A percentile compares a stretch with the other conserved stretches of the same genome.
phyloP scores from a whole-genome alignment of 495 filamentous ascomycete genomes.

The Oleoguttula mirabilis region DNA sequence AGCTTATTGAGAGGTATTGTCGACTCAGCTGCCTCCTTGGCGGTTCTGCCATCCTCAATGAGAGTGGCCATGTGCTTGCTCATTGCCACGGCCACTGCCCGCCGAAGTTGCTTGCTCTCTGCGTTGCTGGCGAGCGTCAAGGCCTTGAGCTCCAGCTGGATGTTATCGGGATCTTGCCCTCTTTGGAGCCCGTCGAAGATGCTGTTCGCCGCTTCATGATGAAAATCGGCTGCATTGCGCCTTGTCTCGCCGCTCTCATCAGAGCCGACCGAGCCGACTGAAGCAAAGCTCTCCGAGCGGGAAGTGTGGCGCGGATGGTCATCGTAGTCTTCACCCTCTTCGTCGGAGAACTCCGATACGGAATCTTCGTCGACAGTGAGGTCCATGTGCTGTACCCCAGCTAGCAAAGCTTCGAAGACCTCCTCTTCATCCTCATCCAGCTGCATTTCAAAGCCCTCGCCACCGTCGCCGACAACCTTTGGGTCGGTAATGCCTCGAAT shows the following conservation, averaged over 20 bases:
- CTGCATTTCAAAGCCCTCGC: constrained; percentile 41
- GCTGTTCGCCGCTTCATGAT: constrained; percentile 73
- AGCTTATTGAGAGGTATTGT: constrained; percentile 45
- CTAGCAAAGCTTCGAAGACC: constrained; percentile 4
- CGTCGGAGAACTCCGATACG: constrained; percentile 55
- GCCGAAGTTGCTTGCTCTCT: constrained; percentile 73
- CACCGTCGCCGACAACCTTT: constrained; percentile 42
- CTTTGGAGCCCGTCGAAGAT: constrained; percentile 70
- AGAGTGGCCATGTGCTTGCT: constrained; percentile 68
- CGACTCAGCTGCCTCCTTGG: constrained; percentile 52
- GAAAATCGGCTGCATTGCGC: constrained; percentile 55
- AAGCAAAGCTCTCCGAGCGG: constrained; percentile 38
- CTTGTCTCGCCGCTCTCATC: constrained; percentile 38
- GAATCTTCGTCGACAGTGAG: constrained; percentile 59
- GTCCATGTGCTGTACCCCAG: constrained; percentile 54
- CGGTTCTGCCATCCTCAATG: constrained; percentile 39
- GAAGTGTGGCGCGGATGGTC: constrained; percentile 3
- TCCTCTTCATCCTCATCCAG: constrained; percentile 41
- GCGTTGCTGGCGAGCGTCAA: constrained; percentile 82
- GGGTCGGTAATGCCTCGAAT: constrained; percentile 40
- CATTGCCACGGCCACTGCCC: constrained; percentile 73
- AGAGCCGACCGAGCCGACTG: constrained; percentile 45
- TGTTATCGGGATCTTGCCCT: constrained; percentile 64
- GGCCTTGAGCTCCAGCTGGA: constrained; percentile 80
- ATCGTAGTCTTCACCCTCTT: constrained; percentile 29